Evolutionary conservation across 768 basidiomycete species (phyloP).

Genomic region (Leccinum longicurvipes): DNA sequence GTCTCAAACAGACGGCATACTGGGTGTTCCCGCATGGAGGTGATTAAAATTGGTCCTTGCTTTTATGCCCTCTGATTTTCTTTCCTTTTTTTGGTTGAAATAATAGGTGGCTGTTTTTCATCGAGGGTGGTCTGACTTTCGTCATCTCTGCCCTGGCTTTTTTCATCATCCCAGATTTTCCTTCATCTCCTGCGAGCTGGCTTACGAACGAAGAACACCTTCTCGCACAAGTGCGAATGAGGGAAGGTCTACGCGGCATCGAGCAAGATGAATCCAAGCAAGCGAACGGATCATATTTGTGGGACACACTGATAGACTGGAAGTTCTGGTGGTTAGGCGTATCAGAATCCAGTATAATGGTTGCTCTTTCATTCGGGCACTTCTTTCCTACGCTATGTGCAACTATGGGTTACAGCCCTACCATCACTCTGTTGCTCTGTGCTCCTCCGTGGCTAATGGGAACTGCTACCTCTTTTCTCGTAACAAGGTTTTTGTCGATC

Average conservation of each 20-base stretch:
- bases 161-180: conserved; percentile 73
- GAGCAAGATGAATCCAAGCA: conserved; percentile 43
- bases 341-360: conserved; percentile 49
- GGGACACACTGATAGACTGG: conserved; percentile 64
- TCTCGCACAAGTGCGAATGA: conserved; percentile 56
- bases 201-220: conserved; percentile 53
- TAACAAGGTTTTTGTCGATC: conserved; percentile 40
- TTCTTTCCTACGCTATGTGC: conserved; percentile 75
- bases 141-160: conserved; percentile 47
- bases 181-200: conserved; percentile 54
- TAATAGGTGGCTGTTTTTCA: conserved; percentile 67
- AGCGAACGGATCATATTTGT: conserved; percentile 42
- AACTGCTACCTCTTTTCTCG: conserved; percentile 51
- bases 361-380: conserved; percentile 69
- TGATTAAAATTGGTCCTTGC: conserved; percentile 29
- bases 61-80: not conserved
- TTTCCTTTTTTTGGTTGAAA: not conserved
- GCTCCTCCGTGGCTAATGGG: conserved; percentile 73
- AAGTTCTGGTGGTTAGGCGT: conserved; percentile 80
- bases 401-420: conserved; percentile 63
- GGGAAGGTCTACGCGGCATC: conserved; percentile 55
- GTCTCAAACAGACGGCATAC: conserved; percentile 58
- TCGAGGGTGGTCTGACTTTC: conserved; percentile 59
- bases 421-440: conserved; percentile 66
- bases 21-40: conserved; percentile 72